A percentile compares a stretch with the other conserved stretches of the same genome.
Conservation (phyloP, 1,284 basidiomycete genomes). For the Rhodofomes roseus region DNA sequence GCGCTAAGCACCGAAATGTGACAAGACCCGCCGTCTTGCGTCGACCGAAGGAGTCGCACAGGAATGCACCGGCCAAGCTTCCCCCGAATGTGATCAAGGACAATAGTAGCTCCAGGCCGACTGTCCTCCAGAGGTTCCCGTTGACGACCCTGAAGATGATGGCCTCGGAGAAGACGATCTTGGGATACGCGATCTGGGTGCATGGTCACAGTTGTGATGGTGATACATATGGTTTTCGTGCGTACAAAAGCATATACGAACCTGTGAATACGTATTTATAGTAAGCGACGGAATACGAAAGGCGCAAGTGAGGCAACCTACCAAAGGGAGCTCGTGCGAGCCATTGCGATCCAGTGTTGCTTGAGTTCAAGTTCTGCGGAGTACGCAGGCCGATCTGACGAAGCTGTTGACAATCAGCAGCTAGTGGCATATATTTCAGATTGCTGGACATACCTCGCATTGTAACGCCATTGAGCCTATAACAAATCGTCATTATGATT, state of each 20-base stretch:
- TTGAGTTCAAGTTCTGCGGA: background rate
- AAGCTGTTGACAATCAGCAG: background rate
- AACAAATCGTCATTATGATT: too few species aligned
- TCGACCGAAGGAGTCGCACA: background rate
- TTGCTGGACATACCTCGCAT: background rate
- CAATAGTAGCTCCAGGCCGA: background rate
- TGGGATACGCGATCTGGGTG: background rate
- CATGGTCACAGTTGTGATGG: background rate
- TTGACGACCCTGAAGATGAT: background rate
- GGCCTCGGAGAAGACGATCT: background rate
- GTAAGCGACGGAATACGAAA: background rate
- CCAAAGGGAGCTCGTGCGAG: background rate
- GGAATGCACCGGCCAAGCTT: background rate
- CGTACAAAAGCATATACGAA: background rate
- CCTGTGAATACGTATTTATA: background rate
- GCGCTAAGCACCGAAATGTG: background rate
- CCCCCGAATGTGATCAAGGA: background rate
- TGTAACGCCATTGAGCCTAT: background rate
- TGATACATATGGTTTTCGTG: background rate
- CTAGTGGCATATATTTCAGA: background rate
- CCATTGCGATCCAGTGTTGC: background rate
- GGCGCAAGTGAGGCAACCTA: background rate
- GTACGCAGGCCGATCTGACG: background rate
- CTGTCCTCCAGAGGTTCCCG: background rate
- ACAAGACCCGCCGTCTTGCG: background rate